Base-by-base conservation (phyloP, 495 filamentous ascomycete species). In the Talaromyces proteolyticus region DNA sequence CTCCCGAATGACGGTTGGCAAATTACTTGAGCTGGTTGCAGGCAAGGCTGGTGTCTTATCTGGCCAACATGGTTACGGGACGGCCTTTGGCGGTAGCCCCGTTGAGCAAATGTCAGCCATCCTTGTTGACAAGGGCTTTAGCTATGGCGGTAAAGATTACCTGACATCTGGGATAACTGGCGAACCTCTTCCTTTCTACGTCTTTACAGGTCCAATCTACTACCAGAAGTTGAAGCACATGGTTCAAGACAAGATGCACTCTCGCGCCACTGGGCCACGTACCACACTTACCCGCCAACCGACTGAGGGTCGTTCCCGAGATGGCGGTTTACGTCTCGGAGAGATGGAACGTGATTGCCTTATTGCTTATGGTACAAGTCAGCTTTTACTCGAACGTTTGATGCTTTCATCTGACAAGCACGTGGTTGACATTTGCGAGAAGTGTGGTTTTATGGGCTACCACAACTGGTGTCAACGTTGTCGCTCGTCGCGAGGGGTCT, bases 201-300 rank as follows among this genome's bases (percentile, higher is more conserved):
- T 99, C 67, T 99, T 96, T 78, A 94, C 92, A 58, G 93, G 93
- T 0, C 93, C 93, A 3, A 97, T 96, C 68, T 99, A 95, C 77
- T 99, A 99, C 77, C 93, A 99, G 76, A 95, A 96, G 58, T 82
- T 99, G 39, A 99, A 97, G 80, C 93, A 99, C 80, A 99, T 99
- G 93, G 93, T 99, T 24, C 89, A 95, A 64, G 93, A 99, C 59
- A 99, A 99, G 77, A 96, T 99, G 92, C 93, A 99, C 68, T 89
- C 90, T 7, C 90, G 93, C 48, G 81, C 91, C 8, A 85, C 88
- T 40, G 93, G 93, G 3, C 93, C 94, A 2, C 82, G 86, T 17
- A 91, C 91, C 8, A 89, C 92, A 45, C 78, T 99, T 4, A 99
- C 93, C 3, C 87, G 93, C 21, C 93, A 99, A 68, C 93, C 93